Conservation (phyloP, 192 early-diverging fungal genomes). For the Backusella macrospora region DNA sequence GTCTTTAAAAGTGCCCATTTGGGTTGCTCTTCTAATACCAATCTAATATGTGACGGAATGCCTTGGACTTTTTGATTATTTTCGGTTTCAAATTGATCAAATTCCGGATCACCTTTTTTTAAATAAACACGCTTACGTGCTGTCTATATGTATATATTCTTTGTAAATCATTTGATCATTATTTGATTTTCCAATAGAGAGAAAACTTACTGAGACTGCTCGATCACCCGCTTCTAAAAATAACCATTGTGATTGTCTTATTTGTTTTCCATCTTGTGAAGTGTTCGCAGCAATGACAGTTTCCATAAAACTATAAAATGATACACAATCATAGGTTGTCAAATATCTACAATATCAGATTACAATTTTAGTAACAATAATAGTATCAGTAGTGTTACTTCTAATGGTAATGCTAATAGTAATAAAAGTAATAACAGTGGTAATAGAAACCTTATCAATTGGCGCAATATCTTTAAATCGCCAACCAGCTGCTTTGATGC, state of each 20-base stretch:
- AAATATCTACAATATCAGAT: constrained; percentile 57
- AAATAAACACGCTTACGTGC: constrained; percentile 51
- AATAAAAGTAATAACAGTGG: neutral
- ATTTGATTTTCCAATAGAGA: too few species aligned
- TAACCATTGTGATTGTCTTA: constrained; percentile 78
- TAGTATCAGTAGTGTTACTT: too few species aligned
- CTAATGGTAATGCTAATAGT: too few species aligned
- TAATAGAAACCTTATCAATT: constrained; percentile 54
- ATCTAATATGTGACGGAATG: constrained; percentile 69
- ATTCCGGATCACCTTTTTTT: constrained; percentile 41
- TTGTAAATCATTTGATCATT: too few species aligned
- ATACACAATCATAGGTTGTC: constrained; percentile 84
- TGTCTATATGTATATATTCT: constrained; percentile 37
- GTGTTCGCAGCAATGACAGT: constrained; percentile 70
- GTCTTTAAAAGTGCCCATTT: constrained; percentile 82
- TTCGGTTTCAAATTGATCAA: neutral
- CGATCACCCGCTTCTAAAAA: constrained; percentile 82
- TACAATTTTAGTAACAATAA: neutral
- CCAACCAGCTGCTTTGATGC: constrained; percentile 75
- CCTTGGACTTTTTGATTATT: neutral
- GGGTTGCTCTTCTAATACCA: constrained; percentile 88
- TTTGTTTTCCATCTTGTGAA: constrained; percentile 35
- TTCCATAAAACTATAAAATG: constrained; percentile 86
- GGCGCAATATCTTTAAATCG: constrained; percentile 76
- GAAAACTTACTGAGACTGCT: constrained; percentile 60